These are phyloP conservation scores for Paecilomyces fulvus DNA, from an alignment of 2,329 filamentous ascomycete species.

Conservation along the genomic window DNA sequence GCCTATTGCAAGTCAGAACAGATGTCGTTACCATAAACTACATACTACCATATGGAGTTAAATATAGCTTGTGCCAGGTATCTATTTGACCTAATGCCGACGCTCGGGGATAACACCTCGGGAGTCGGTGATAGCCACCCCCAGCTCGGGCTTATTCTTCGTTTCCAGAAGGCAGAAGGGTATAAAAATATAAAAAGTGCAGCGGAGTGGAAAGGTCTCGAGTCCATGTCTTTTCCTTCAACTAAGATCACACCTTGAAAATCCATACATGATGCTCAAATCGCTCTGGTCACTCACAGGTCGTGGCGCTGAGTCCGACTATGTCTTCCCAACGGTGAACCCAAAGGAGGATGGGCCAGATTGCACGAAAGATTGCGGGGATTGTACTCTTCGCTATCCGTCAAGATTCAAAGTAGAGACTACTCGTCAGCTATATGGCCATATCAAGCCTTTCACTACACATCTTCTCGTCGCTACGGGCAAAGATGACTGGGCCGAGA, in stretches of 20 bases:
- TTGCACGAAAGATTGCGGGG: slow-evolving; percentile 27
- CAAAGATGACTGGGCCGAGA: slow-evolving; percentile 28
- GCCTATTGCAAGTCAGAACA: neutral
- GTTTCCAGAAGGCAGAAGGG: neutral
- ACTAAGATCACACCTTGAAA: neutral
- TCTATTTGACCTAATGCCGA: neutral
- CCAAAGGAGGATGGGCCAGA: slow-evolving; percentile 24
- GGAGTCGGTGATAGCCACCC: neutral
- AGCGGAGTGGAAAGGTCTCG: neutral
- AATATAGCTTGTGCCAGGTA: neutral
- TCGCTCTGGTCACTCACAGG: neutral
- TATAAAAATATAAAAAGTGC: neutral
- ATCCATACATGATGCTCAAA: slow-evolving; percentile 15
- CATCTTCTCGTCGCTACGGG: slow-evolving; percentile 33
- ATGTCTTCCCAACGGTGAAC: slow-evolving; percentile 30
- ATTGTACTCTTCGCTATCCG: slow-evolving; percentile 28
- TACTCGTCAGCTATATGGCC: slow-evolving; percentile 23
- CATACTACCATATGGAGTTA: neutral
- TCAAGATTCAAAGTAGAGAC: slow-evolving; percentile 28
- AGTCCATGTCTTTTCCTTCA: neutral
- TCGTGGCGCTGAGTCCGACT: slow-evolving; percentile 11
- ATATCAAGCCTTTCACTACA: slow-evolving; percentile 26
- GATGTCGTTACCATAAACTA: neutral
- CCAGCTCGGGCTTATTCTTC: neutral
- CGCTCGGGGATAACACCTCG: neutral